A percentile compares a stretch with the other conserved stretches of the same genome.
Conservation (phyloP, 768 basidiomycete genomes). For the Tremella fuciformis region DNA sequence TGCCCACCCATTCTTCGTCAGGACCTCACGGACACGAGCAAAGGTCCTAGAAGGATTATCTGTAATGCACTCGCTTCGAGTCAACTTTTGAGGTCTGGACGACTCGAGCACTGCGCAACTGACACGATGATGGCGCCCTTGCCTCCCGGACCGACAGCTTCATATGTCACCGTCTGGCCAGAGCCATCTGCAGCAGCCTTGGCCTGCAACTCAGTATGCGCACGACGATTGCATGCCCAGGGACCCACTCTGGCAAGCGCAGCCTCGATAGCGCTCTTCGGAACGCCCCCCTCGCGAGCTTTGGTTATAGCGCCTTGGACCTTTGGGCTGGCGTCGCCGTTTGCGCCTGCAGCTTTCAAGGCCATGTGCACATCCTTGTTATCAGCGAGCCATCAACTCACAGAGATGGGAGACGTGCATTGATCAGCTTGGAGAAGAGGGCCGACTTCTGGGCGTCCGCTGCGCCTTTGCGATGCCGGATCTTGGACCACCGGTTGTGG, state of each 20-base stretch:
- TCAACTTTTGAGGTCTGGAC: not conserved
- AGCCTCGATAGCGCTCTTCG: conserved; percentile 42
- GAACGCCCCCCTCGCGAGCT: conserved; percentile 42
- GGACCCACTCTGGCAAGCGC: conserved; percentile 34
- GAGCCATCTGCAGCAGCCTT: conserved; percentile 31
- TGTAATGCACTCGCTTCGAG: conserved; percentile 43
- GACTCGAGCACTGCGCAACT: conserved; percentile 8
- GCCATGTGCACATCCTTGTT: conserved; percentile 42
- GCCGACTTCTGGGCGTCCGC: conserved; percentile 39
- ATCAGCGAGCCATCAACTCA: not conserved
- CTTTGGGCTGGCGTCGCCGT: conserved; percentile 36
- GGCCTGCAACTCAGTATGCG: conserved; percentile 8
- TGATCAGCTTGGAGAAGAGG: conserved; percentile 38
- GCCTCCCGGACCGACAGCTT: conserved; percentile 46
- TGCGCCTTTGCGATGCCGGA: conserved; percentile 48
- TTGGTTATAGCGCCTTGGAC: conserved; percentile 38
- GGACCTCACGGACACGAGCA: conserved; percentile 37
- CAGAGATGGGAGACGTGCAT: conserved; percentile 23
- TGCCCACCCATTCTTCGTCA: conserved; percentile 34
- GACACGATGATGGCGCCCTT: conserved; percentile 48
- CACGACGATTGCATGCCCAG: not conserved
- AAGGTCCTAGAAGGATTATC: conserved; percentile 40
- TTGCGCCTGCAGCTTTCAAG: conserved; percentile 38
- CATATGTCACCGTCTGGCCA: conserved; percentile 45
- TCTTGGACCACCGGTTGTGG: conserved; percentile 50